Base-by-base conservation (phyloP, 768 basidiomycete genomes). In the Podaxis sp. region DNA sequence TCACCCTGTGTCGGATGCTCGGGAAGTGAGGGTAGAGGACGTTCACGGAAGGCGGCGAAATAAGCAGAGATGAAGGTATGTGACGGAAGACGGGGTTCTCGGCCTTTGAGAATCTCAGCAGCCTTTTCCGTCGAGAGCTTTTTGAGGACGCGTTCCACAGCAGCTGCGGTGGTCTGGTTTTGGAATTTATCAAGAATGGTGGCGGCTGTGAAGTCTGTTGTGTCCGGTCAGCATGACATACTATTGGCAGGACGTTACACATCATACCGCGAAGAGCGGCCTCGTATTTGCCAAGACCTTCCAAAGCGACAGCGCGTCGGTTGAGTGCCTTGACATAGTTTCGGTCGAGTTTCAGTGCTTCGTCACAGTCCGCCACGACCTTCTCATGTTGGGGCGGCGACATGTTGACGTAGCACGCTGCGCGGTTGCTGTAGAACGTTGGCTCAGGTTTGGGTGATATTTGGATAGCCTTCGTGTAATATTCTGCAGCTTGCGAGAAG, bases 361-460 rank as follows among this genome's bases (percentile, higher is more conserved):
- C 83, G 69, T 97, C 87, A 71, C 97, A 98, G 76, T 99, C 96
- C 53, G 80, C 79, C 17, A 98, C 83, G 63, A 93, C 95, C 24
- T 83, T 82, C 9, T 94, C 91, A 73, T 88, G 80, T 68, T 94
- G 82, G 57, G 94, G 92, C 2, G 94, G 94, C 12, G 82, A 76
- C 81, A 96, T 87, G 81, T 96, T 95, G 74, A 96, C 85, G 75
- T 96, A 97, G 74, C 93, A 98, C 64, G 97, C 97, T 43, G 96
- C 97, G 56, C 97, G 89, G 75, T 99, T 99, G 75, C 92, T 93
- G 83, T 88, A 98, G 78, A 90, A 99, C 36, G 98, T 93, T 29
- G 97, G 89, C 70, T 96, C 94, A 6, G 88, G 85, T 72, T 85
- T 88, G 7, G 91, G 88, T 3, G 91, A 80, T 19, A 90, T 80